Conservation (phyloP, 768 basidiomycete genomes). For the Auriscalpium vulgare region DNA sequence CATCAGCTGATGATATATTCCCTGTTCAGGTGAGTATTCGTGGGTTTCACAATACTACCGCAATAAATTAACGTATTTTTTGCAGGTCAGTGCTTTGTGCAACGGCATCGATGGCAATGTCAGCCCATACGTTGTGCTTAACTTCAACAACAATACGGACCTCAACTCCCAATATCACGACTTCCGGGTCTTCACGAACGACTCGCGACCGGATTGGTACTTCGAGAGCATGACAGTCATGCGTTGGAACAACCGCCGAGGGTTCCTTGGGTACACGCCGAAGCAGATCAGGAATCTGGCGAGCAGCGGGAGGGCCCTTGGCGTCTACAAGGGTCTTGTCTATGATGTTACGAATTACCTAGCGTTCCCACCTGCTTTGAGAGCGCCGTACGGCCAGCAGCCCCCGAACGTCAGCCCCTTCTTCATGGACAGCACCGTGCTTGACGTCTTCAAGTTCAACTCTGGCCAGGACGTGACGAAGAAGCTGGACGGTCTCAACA, state of each 20-base stretch:
- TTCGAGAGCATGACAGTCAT: slow-evolving; percentile 89
- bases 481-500: slow-evolving; percentile 48
- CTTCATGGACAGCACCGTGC: slow-evolving; percentile 67
- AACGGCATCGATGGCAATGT: slow-evolving; percentile 76
- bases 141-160: slow-evolving; percentile 70
- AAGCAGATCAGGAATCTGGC: slow-evolving; percentile 70
- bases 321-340: slow-evolving; percentile 78
- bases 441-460: slow-evolving; percentile 68
- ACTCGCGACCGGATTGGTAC: slow-evolving; percentile 97
- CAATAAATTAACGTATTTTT: slow-evolving; percentile 3
- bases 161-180: slow-evolving; percentile 85
- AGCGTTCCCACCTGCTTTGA: slow-evolving; percentile 51
- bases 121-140: slow-evolving; percentile 68
- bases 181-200: slow-evolving; percentile 83
- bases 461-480: slow-evolving; percentile 82
- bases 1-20: slow-evolving; percentile 68
- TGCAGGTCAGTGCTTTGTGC: slow-evolving; percentile 84
- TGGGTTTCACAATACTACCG: background rate
- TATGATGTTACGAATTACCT: slow-evolving; percentile 87
- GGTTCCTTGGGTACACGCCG: slow-evolving; percentile 81
- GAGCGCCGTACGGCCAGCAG: slow-evolving; percentile 40
- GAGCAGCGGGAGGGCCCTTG: slow-evolving; percentile 52
- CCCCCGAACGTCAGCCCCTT: slow-evolving; percentile 34
- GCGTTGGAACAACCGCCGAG: slow-evolving; percentile 83
- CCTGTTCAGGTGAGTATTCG: slow-evolving; percentile 70